Base-by-base conservation (phyloP, 192 early-diverging fungal genomes). In the Phycomyces nitens region DNA sequence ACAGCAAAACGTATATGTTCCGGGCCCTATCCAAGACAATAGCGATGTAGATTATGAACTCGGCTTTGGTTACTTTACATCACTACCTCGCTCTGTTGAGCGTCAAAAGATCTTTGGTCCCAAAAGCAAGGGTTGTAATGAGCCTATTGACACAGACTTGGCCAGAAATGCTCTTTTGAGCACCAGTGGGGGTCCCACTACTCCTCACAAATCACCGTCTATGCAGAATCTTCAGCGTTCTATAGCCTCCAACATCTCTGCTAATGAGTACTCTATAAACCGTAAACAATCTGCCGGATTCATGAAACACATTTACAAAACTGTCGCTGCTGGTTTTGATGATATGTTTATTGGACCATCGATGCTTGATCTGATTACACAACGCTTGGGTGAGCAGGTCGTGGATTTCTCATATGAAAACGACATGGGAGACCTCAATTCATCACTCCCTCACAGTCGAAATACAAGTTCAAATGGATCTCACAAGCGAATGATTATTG, bases 301-400 rank as follows among this genome's bases (percentile, higher is more conserved):
- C 43, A 80, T 82, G 72, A 80, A 82, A 39, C 83, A 83, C 20
- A 85, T 95, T 41, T 86, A 88, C 69, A 84, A 86, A 43, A 89
- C 88, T 14, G 84, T 93, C 7, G 87, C 86, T 60, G 85, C 88
- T 54, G 83, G 85, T 8, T 72, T 93, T 20, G 89, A 89, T 61
- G 85, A 84, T 66, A 78, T 90, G 61, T 79, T 84, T 2, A 83
- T 84, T 5, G 85, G 85, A 3, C 81, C 82, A 3, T 83, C 86
- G 12, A 88, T 91, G 74, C 77, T 91, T 9, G 89, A 88, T 55
- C 64, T 86, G 22, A 88, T 90, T 8, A 88, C 84, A 9, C 84
- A 88, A 56, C 81, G 85, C 52, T 74, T 90, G 42, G 82, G 86
- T 44, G 79, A 83, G 3, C 84, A 90, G 53, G 82, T 88, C 22